Evolutionary conservation across 495 filamentous ascomycete species (phyloP).

Genomic region (Trichoderma parareesei): DNA sequence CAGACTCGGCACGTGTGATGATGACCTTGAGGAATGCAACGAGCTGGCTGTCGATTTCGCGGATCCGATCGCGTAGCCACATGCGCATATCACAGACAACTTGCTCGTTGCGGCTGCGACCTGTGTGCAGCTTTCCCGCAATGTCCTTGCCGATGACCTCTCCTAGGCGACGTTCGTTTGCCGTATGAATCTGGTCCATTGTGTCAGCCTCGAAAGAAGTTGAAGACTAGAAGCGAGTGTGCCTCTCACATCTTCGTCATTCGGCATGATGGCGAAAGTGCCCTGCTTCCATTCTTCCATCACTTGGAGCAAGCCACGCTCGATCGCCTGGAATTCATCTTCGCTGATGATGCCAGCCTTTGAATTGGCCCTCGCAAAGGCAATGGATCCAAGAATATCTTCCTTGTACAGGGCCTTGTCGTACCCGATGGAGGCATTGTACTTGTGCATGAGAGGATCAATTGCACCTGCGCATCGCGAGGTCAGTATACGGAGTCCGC

Average conservation of each 20-base stretch:
- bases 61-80: slow-evolving; percentile 70
- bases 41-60: slow-evolving; percentile 55
- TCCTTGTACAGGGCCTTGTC: slow-evolving; percentile 69
- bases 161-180: slow-evolving; percentile 75
- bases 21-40: slow-evolving; percentile 61
- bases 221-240: slow-evolving; percentile 42
- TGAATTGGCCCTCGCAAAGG: slow-evolving; percentile 71
- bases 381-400: slow-evolving; percentile 66
- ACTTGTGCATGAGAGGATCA: slow-evolving; percentile 73
- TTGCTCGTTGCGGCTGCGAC: slow-evolving; percentile 81
- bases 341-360: slow-evolving; percentile 59
- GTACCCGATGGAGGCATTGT: slow-evolving; percentile 68
- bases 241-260: slow-evolving; percentile 47
- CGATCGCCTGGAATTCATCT: slow-evolving; percentile 14
- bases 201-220: slow-evolving; percentile 56
- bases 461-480: slow-evolving; percentile 45
- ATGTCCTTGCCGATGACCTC: slow-evolving; percentile 78
- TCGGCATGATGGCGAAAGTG: slow-evolving; percentile 47
- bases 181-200: slow-evolving; percentile 58
- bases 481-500: slow-evolving; percentile 17
- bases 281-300: slow-evolving; percentile 57
- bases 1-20: slow-evolving; percentile 59
- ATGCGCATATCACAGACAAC: slow-evolving; percentile 84
- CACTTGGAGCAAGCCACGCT: slow-evolving; percentile 34
- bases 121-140: slow-evolving; percentile 81